Percentiles rank a stretch among this genome's conserved stretches.
These are phyloP conservation scores for Polygonum maritimum DNA, from an alignment of 148 eudicot species.

Conservation along the genomic window DNA sequence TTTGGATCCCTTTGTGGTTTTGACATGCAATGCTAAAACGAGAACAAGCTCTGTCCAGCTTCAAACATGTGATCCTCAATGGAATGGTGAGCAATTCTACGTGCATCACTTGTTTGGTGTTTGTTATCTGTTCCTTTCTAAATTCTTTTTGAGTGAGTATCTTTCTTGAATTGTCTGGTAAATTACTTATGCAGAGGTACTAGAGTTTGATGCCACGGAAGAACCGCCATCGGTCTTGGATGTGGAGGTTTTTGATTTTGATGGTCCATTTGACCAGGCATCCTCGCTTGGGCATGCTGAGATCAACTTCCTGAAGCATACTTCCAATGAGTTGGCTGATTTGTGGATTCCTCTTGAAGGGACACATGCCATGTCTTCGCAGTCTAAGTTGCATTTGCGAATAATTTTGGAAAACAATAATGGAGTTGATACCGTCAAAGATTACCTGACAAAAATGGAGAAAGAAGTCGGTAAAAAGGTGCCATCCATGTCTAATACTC, in stretches of 20 bases:
- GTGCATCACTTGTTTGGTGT: not conserved
- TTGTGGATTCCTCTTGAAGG: conserved; percentile 85
- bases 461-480: conserved; percentile 96
- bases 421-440: conserved; percentile 73
- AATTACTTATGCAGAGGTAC: conserved; percentile 48
- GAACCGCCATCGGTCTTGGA: conserved; percentile 86
- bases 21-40: conserved; percentile 83
- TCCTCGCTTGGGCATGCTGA: conserved; percentile 85
- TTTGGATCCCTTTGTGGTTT: conserved; percentile 78
- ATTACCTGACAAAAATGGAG: conserved; percentile 74
- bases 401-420: conserved; percentile 80
- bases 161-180: not conserved
- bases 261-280: conserved; percentile 80
- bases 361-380: conserved; percentile 61
- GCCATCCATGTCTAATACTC: not conserved
- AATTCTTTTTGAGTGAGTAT: not conserved
- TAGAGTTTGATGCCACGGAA: conserved; percentile 87
- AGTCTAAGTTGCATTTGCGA: conserved; percentile 77
- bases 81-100: conserved; percentile 56
- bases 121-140: not conserved
- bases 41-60: conserved; percentile 90
- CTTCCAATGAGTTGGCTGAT: conserved; percentile 64
- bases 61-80: conserved; percentile 75
- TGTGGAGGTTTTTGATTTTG: conserved; percentile 81
- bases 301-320: conserved; percentile 74